Conservation (phyloP, 306 rosid genomes). For the Castanea sativa region DNA sequence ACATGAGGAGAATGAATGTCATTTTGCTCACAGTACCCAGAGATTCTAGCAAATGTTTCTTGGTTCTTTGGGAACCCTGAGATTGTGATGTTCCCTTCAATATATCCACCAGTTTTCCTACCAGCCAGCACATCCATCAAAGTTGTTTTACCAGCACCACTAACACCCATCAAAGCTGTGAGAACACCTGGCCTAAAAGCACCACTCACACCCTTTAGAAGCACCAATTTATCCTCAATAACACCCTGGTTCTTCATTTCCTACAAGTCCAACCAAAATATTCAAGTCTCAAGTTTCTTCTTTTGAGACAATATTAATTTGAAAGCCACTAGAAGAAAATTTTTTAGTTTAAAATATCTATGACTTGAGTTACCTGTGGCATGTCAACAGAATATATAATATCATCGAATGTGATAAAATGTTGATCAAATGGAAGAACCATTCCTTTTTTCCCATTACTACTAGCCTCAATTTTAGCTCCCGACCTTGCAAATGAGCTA, state of each 20-base stretch:
- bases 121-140: conserved; percentile 93
- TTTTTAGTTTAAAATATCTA: not conserved
- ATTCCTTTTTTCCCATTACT: conserved; percentile 31
- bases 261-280: conserved; percentile 32
- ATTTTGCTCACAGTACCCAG: conserved; percentile 91
- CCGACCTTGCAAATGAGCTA: not conserved
- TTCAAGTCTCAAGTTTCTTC: not conserved
- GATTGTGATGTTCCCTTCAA: conserved; percentile 64
- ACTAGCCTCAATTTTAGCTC: not conserved
- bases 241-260: conserved; percentile 67
- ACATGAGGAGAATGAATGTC: conserved; percentile 68
- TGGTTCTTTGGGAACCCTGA: conserved; percentile 90
- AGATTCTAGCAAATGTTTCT: conserved; percentile 84
- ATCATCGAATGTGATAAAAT: conserved; percentile 45
- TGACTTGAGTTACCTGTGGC: conserved; percentile 35
- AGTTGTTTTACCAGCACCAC: conserved; percentile 96
- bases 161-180: conserved; percentile 93
- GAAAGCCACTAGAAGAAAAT: not conserved
- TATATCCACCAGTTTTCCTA: conserved; percentile 85
- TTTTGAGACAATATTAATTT: not conserved
- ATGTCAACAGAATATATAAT: conserved; percentile 46
- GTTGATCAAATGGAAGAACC: conserved; percentile 54
- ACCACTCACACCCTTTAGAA: conserved; percentile 75
- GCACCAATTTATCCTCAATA: conserved; percentile 63
- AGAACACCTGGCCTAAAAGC: conserved; percentile 89